Conservation (phyloP, 176 grass and related monocot genomes). For the Dactylis glomerata region DNA sequence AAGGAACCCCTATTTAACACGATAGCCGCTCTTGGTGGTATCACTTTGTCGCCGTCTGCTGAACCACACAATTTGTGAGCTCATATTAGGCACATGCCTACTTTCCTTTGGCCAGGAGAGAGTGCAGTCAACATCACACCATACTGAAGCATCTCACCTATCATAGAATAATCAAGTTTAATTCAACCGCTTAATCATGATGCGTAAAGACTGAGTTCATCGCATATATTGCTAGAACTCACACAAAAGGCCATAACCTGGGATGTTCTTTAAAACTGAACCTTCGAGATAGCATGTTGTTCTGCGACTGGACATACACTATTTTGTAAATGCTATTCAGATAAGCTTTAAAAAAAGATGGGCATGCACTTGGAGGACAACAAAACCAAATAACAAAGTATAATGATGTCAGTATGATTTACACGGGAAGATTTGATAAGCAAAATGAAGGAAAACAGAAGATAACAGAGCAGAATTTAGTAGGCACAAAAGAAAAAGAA, state of each 20-base stretch:
- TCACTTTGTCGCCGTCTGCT: too few species aligned
- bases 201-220: background rate
- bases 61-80: too few species aligned
- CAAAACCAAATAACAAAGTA: too few species aligned
- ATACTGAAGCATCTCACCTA: background rate
- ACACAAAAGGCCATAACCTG: background rate
- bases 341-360: background rate
- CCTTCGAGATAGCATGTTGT: background rate
- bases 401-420: too few species aligned
- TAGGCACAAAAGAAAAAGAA: too few species aligned
- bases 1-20: too few species aligned
- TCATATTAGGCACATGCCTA: too few species aligned
- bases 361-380: too few species aligned
- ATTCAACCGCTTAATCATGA: background rate
- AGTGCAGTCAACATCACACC: background rate
- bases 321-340: background rate
- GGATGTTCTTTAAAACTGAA: background rate
- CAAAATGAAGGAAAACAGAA: too few species aligned
- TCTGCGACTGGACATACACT: background rate
- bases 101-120: background rate
- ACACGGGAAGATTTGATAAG: too few species aligned
- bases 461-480: too few species aligned
- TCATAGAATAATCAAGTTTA: background rate
- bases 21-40: too few species aligned
- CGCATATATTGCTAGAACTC: background rate